A percentile compares a stretch with the other conserved stretches of the same genome.
These are phyloP conservation scores for Anthostomella pinea DNA, from an alignment of 2,329 filamentous ascomycete genomes.

Conservation along the genomic window DNA sequence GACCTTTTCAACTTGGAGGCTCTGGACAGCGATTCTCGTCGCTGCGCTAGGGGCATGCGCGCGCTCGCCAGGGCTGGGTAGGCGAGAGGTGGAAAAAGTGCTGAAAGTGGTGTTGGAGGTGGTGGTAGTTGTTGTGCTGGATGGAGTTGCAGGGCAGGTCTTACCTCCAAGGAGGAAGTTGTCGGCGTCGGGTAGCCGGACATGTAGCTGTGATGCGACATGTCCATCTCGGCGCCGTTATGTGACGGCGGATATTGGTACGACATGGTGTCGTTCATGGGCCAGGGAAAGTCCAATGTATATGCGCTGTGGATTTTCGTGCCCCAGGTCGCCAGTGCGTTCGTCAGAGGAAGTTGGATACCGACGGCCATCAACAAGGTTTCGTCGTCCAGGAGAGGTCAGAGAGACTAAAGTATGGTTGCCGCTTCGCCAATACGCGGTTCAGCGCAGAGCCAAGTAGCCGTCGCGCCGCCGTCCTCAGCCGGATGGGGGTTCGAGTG, in stretches of 20 bases:
- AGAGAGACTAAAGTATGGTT: conserved; percentile 7
- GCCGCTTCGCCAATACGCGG: conserved; percentile 7
- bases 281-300: conserved; percentile 27
- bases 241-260: conserved; percentile 48
- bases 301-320: conserved; percentile 28
- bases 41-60: conserved; percentile 32
- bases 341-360: conserved; percentile 30
- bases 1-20: conserved; percentile 46
- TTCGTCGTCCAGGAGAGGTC: conserved; percentile 7
- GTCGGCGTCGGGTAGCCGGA: conserved; percentile 27
- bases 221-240: conserved; percentile 40
- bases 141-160: conserved; percentile 24
- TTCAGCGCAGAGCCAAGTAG: conserved; percentile 4
- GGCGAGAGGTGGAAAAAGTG: conserved; percentile 25
- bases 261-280: conserved; percentile 45
- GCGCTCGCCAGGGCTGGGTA: conserved; percentile 30
- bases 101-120: conserved; percentile 26
- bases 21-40: conserved; percentile 37
- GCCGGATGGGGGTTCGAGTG: no score
- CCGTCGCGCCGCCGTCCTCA: no score
- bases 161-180: conserved; percentile 32
- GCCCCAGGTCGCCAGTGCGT: conserved; percentile 32
- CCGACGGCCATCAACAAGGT: conserved; percentile 35
- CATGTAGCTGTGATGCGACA: conserved; percentile 38
- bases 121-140: conserved; percentile 20